These are phyloP conservation scores for Penicilliopsis zonata DNA, from an alignment of 495 filamentous ascomycete species.

Conservation along the genomic window DNA sequence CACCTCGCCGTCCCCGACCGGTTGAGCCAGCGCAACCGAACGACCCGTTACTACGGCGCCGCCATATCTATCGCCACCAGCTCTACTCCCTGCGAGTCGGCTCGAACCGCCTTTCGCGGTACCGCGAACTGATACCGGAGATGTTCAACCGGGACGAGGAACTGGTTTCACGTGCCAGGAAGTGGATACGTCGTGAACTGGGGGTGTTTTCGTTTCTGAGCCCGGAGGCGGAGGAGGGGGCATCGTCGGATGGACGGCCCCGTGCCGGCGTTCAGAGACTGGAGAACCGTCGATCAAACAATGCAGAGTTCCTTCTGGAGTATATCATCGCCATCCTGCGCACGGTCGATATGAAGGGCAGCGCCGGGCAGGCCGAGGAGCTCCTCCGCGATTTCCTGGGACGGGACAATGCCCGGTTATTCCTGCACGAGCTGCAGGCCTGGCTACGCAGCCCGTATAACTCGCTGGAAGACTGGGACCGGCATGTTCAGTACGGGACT, in stretches of 20 bases:
- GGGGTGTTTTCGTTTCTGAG: constrained; percentile 73
- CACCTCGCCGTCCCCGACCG: constrained; percentile 10
- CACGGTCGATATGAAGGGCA: constrained; percentile 79
- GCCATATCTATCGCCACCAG: constrained; percentile 62
- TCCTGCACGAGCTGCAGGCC: constrained; percentile 71
- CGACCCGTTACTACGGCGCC: constrained; percentile 53
- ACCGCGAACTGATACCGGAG: constrained; percentile 60
- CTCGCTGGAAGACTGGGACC: constrained; percentile 65
- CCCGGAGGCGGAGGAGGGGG: constrained; percentile 17
- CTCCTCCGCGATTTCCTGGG: constrained; percentile 82
- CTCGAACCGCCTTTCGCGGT: constrained; percentile 67
- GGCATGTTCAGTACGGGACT: constrained; percentile 64
- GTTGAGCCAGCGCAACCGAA: constrained; percentile 21
- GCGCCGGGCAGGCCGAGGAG: constrained; percentile 74
- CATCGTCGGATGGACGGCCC: constrained; percentile 8
- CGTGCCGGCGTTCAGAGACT: constrained; percentile 26
- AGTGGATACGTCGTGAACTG: constrained; percentile 80
- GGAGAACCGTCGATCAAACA: constrained; percentile 46
- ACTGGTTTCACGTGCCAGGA: constrained; percentile 69
- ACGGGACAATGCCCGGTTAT: constrained; percentile 61
- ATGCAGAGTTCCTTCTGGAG: constrained; percentile 82
- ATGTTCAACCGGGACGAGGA: constrained; percentile 50
- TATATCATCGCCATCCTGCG: constrained; percentile 84
- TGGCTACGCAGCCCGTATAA: constrained; percentile 73
- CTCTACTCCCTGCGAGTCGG: constrained; percentile 80